Percentiles rank a stretch among this genome's conserved stretches.
Evolutionary conservation across 2,329 filamentous ascomycete genomes (phyloP).

Genomic region (Diaporthe destruens): DNA sequence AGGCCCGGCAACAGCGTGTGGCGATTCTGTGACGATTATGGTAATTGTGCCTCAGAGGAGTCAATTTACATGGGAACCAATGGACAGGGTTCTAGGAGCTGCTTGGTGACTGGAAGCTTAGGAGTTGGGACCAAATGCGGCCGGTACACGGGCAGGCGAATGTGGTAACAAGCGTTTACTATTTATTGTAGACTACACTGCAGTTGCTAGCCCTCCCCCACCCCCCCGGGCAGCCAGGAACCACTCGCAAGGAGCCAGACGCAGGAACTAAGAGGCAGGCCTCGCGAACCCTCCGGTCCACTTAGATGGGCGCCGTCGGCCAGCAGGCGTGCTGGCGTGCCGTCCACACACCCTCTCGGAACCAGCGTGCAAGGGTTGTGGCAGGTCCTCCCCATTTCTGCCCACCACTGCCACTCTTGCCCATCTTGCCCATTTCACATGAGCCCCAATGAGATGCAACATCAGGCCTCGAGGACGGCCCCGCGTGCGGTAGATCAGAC

Average conservation of each 20-base stretch:
- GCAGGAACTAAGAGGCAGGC: background rate
- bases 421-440: conserved; percentile 7
- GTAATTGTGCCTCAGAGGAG: background rate
- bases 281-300: conserved; percentile 21
- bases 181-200: no score
- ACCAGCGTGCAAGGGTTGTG: conserved; percentile 22
- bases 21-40: conserved; percentile 11
- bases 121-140: conserved; percentile 8
- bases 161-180: background rate
- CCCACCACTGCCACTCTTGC: background rate
- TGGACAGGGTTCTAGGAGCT: background rate
- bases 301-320: conserved; percentile 22
- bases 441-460: conserved; percentile 32
- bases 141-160: background rate
- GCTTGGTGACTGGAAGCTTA: conserved; percentile 6
- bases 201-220: background rate
- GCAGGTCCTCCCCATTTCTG: background rate
- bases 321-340: background rate
- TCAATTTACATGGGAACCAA: conserved; percentile 3
- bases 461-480: conserved; percentile 5
- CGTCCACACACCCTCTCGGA: conserved; percentile 19
- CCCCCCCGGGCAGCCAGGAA: conserved; percentile 3
- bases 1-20: background rate
- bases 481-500: conserved; percentile 28
- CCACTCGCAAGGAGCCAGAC: background rate